phyloP scores from a whole-genome alignment of 2,329 filamentous ascomycete genomes.

The Fusarium hostae region DNA sequence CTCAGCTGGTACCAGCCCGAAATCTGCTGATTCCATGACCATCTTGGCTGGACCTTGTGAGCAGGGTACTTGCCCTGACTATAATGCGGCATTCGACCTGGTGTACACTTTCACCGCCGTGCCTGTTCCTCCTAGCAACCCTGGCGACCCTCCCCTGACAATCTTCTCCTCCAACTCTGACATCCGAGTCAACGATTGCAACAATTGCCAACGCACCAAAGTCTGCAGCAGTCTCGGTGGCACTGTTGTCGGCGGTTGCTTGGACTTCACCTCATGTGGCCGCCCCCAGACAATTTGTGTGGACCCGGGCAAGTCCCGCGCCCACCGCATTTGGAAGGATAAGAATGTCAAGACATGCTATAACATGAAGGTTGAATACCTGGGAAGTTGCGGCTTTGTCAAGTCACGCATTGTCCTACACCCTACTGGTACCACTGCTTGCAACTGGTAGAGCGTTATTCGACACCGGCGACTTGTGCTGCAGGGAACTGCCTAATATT shows the following conservation, averaged over 20 bases:
- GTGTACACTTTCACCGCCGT: neutral
- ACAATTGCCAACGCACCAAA: neutral
- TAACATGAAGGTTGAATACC: neutral
- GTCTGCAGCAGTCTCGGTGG: neutral
- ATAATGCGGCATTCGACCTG: neutral
- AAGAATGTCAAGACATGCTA: neutral
- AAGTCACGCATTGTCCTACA: neutral
- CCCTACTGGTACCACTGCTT: neutral
- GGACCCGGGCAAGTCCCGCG: neutral
- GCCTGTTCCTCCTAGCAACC: neutral
- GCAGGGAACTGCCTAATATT: neutral
- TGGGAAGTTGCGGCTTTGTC: neutral
- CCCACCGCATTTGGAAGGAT: neutral
- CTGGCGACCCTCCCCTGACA: neutral
- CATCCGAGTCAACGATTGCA: neutral
- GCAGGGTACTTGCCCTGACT: neutral
- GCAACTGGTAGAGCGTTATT: neutral
- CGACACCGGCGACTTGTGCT: neutral
- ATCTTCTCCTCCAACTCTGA: neutral
- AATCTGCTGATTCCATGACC: neutral
- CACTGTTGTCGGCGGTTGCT: neutral
- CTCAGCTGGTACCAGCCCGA: neutral
- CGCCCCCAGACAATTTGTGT: neutral
- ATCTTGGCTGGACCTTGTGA: neutral
- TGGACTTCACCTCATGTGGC: neutral